Conservation (phyloP, 2,329 filamentous ascomycete genomes). For the Pyricularia sp. region DNA sequence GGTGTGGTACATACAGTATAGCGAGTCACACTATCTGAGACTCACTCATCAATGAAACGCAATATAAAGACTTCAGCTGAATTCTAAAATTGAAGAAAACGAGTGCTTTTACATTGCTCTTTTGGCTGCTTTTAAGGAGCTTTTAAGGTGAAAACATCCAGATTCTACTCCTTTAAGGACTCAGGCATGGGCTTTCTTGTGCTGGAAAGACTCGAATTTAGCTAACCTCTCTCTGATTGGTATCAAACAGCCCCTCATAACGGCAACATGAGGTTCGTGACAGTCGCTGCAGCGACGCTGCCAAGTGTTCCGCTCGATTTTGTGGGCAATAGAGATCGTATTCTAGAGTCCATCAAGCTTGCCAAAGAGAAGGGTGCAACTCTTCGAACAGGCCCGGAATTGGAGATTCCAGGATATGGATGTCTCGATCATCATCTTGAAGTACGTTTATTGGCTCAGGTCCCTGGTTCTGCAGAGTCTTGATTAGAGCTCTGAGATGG, state of each 20-base stretch:
- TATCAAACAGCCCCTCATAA: background rate
- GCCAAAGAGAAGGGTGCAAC: constrained; percentile 50
- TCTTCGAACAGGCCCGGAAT: constrained; percentile 44
- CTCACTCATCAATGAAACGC: background rate
- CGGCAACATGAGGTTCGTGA: constrained; percentile 17
- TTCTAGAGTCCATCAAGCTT: constrained; percentile 45
- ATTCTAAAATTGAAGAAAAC: background rate
- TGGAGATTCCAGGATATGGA: constrained; percentile 23
- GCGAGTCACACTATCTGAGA: background rate
- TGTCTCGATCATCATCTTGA: constrained; percentile 21
- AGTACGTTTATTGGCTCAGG: background rate
- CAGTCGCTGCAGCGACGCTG: constrained; percentile 21
- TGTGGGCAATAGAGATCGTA: constrained; percentile 48
- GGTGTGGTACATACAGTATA: too few species aligned
- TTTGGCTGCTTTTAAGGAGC: background rate
- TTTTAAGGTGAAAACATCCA: background rate
- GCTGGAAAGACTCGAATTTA: too few species aligned
- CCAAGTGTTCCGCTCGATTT: constrained; percentile 40
- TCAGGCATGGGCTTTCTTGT: too few species aligned
- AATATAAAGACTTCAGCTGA: background rate
- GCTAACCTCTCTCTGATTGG: background rate
- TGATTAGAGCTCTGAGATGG: background rate
- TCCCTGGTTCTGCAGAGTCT: background rate
- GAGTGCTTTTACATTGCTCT: background rate
- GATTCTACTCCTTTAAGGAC: background rate